Base-by-base conservation (phyloP, 164 flowering plant species). In the Piper longum region DNA sequence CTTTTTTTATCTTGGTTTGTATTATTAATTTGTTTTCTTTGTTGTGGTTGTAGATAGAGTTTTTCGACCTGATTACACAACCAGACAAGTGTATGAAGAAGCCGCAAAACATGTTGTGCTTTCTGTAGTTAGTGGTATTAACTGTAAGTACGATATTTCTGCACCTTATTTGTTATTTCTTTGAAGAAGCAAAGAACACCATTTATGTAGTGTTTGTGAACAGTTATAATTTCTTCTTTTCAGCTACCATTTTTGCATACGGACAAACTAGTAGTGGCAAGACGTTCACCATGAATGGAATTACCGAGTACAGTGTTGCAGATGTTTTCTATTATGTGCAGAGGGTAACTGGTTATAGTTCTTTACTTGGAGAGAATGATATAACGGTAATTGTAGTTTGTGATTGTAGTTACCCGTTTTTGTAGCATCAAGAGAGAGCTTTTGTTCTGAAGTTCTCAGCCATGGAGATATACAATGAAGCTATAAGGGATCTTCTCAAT, bases 221-320 rank as follows among this genome's bases (percentile, higher is more conserved):
- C 36, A 26, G 36, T 26, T 26, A 26, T 26, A 26, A 26, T 57
- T 57, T 57, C 60, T 8, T 57, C 60, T 16, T 57, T 41, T 57
- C 88, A 93, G 99, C 99, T 4, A 85, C 77, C 67, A 74, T 93
- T 64, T 93, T 93, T 72, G 96, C 99, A 4, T 93, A 93, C 76
- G 99, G 99, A 26, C 99, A 90, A 75, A 93, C 99, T 56, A 88
- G 97, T 81, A 93, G 99, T 63, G 99, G 99, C 60, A 93, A 93
- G 76, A 93, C 99, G 54, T 91, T 80, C 80, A 93, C 99, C 19
- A 93, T 93, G 96, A 66, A 69, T 64, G 99, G 99, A 54, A 75
- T 93, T 42, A 88, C 96, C 6, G 84, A 87, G 66, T 75, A 65
- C 71, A 75, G 96, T 6, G 69, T 93, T 2, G 77, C 76, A 17